Evolutionary conservation across 805 yeast species (phyloP), one percentile per base, ranked within the genome.

Genomic region (Teunomyces aglyptinius): DNA sequence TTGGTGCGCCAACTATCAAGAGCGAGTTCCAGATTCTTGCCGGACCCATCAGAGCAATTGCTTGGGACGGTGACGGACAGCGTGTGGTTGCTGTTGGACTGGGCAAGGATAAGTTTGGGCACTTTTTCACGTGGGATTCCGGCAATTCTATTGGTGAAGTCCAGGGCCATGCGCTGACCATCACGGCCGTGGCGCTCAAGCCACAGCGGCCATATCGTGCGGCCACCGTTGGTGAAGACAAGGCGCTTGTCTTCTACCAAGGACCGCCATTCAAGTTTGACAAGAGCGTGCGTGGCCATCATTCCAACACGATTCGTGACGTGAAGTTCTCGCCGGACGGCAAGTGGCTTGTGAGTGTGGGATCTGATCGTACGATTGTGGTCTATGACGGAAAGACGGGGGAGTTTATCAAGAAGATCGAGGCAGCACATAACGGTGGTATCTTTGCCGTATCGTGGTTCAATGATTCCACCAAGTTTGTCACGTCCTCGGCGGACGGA

Each of bases 141-240:
- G 99, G 99, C 50, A 94, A 94, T 67, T 82, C 97, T n/a, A 83
- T 94, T 38, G 99, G 99, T 46, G 98, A 94, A 61, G 85, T 92
- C 57, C 83, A 90, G 41, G 99, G 99, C 19, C 99, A 94, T 63
- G 78, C 92, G 13, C 83, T 89, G 20, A 81, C 79, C 40, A 81
- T 92, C 60, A 89, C 87, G 59, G 89, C 94, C 0, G 96, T 90
- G 16, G 81, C 86, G 47, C 85, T 92, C 53, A 85, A 86, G 59
- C 89, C 91, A 16, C 80, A 78, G 52, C 81, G 99, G 65, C 99
- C 99, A 7, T 89, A 86, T 71, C 75, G 96, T 47, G 96, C 96
- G 0, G 96, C 86, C 5, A 90, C 98, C 2, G 97, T 86, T 6
- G 81, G 95, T 33, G 97, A 91, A 60, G 98, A 94, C 63, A 82